phyloP scores from a whole-genome alignment of 1,284 basidiomycete genomes.

The Ceratobasidium sp. region DNA sequence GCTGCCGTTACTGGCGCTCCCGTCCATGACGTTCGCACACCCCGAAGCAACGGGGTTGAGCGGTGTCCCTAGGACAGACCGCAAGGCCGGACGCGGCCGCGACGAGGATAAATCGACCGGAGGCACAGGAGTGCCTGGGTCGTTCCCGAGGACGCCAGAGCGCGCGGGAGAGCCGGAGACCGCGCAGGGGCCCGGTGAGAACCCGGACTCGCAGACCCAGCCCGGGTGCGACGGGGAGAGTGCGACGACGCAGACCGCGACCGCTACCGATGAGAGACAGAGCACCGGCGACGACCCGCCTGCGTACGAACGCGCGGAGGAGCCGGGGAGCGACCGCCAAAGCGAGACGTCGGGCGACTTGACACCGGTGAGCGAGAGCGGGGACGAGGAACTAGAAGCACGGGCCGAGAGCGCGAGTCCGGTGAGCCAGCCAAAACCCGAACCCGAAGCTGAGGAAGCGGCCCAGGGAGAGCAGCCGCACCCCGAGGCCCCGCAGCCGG shows the following conservation, averaged over 20 bases:
- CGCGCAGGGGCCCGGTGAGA: no score
- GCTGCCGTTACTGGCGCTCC: neutral
- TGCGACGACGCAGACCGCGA: no score
- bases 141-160: neutral
- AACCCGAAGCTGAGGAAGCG: neutral
- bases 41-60: conserved; percentile 2
- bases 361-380: neutral
- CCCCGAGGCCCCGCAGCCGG: neutral
- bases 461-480: neutral
- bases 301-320: neutral
- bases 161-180: neutral
- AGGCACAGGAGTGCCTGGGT: neutral
- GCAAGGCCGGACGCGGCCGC: neutral
- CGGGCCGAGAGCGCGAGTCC: neutral
- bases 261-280: no score
- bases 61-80: neutral
- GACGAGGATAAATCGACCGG: neutral
- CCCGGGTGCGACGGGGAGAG: no score
- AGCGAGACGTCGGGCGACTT: no score
- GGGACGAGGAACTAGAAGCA: neutral
- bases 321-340: neutral
- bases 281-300: neutral
- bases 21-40: neutral
- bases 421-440: no score
- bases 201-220: neutral